Conservation (phyloP, 2,329 filamentous ascomycete genomes). For the Cyphellophora attinorum region DNA sequence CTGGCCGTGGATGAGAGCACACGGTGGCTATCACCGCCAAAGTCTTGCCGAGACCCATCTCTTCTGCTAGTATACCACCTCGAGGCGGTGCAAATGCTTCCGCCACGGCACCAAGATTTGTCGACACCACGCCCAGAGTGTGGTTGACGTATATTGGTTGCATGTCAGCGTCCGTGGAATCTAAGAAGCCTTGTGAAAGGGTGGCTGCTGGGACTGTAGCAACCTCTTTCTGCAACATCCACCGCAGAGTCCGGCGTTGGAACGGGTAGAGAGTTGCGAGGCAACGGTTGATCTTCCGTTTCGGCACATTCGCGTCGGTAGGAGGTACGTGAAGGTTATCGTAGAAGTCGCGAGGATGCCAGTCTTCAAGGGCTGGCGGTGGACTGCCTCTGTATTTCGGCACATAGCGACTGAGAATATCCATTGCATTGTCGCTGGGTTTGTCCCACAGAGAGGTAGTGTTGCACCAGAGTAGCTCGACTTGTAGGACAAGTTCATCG, state of each 20-base stretch:
- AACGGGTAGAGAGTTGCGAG: conserved; percentile 37
- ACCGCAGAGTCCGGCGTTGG: conserved; percentile 36
- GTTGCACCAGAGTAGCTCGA: conserved; percentile 7
- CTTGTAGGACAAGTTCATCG: conserved; percentile 1
- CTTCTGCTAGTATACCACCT: conserved; percentile 40
- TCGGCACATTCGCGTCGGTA: conserved; percentile 23
- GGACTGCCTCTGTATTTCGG: background rate
- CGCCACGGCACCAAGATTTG: conserved; percentile 24
- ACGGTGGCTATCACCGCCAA: conserved; percentile 39
- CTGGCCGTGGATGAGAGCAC: conserved; percentile 27
- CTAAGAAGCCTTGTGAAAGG: conserved; percentile 23
- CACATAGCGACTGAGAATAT: conserved; percentile 3
- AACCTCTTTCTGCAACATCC: conserved; percentile 36
- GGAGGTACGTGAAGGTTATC: conserved; percentile 36
- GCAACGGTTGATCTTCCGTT: conserved; percentile 25
- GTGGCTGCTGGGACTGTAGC: too few relatives aligned
- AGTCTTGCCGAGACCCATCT: conserved; percentile 43
- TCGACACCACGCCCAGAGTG: conserved; percentile 29
- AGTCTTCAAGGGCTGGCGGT: conserved; percentile 5
- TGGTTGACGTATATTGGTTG: conserved; percentile 30
- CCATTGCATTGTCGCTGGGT: conserved; percentile 1
- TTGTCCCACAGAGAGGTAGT: conserved; percentile 3
- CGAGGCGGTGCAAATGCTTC: conserved; percentile 22
- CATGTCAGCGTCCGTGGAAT: conserved; percentile 10
- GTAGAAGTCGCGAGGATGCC: conserved; percentile 33